phyloP scores from a whole-genome alignment of 257 asterid genomes.

The Nicotiana paniculata region DNA sequence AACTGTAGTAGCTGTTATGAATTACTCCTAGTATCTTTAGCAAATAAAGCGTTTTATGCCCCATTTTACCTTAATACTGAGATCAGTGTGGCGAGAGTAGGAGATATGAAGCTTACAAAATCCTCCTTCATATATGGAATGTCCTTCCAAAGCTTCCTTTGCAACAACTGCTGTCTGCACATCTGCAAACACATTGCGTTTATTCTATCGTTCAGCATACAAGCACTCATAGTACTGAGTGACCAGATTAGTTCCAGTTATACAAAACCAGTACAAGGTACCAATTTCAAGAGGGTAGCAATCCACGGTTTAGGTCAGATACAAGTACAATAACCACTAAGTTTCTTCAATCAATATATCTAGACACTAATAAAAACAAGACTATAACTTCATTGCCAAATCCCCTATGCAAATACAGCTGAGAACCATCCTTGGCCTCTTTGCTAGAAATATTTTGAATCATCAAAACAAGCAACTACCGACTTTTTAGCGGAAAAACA shows the following conservation, averaged over 20 bases:
- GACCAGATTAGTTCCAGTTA: neutral
- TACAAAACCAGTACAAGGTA: neutral
- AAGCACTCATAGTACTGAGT: neutral
- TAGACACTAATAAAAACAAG: neutral
- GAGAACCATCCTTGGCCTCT: neutral
- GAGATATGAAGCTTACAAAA: conserved; percentile 96
- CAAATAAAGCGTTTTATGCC: neutral
- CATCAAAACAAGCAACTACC: neutral
- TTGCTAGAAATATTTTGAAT: neutral
- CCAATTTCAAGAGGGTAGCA: neutral
- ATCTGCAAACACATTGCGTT: conserved; percentile 47
- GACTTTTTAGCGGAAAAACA: neutral
- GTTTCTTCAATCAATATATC: neutral
- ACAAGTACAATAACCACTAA: neutral
- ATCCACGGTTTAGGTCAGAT: neutral
- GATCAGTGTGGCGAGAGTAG: conserved; percentile 95
- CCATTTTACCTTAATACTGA: conserved; percentile 73
- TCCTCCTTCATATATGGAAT: conserved; percentile 97
- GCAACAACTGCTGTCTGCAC: conserved; percentile 90
- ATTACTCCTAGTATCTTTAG: neutral
- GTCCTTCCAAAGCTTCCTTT: conserved; percentile 97
- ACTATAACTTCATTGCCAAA: neutral
- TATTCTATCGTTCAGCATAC: neutral
- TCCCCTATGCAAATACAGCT: neutral
- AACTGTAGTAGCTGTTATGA: neutral